These are phyloP conservation scores for Rhodotorula sp. DNA, from an alignment of 1,284 basidiomycete species.

Conservation along the genomic window DNA sequence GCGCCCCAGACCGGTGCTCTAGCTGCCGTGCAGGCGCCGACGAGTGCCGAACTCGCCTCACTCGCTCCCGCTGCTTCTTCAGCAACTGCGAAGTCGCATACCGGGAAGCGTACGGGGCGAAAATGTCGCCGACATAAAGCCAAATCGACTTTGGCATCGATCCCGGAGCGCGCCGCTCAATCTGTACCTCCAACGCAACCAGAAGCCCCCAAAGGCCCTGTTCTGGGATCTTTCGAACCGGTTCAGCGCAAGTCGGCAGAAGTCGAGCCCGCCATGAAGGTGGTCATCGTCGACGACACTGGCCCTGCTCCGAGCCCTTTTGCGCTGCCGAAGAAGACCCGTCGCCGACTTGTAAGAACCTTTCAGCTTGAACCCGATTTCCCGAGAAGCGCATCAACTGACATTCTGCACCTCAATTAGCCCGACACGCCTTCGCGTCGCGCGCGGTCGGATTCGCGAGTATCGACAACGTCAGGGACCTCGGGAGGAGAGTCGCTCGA, in stretches of 20 bases:
- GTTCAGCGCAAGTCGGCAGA: background rate
- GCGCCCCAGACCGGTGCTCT: constrained; percentile 33
- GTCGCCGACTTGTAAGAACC: constrained; percentile 8
- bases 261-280: constrained; percentile 6
- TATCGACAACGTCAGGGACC: constrained; percentile 40
- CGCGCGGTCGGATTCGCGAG: constrained; percentile 33
- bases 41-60: constrained; percentile 32
- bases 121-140: background rate
- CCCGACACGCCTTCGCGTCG: constrained; percentile 34
- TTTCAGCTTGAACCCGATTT: background rate
- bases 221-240: constrained; percentile 33
- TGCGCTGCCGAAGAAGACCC: constrained; percentile 14
- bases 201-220: constrained; percentile 4
- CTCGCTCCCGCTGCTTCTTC: constrained; percentile 15
- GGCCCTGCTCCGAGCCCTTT: constrained; percentile 32
- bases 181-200: background rate
- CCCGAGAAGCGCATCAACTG: no score
- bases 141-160: constrained; percentile 4
- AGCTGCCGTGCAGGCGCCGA: constrained; percentile 35
- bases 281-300: constrained; percentile 33
- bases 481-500: constrained; percentile 35
- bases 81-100: background rate
- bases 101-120: constrained; percentile 5
- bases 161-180: constrained; percentile 5
- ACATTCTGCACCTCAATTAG: background rate